Percentiles rank a stretch among this genome's conserved stretches.
These are phyloP conservation scores for Conidiobolus incongruus DNA, from an alignment of 371 early-diverging fungal species.

Conservation along the genomic window DNA sequence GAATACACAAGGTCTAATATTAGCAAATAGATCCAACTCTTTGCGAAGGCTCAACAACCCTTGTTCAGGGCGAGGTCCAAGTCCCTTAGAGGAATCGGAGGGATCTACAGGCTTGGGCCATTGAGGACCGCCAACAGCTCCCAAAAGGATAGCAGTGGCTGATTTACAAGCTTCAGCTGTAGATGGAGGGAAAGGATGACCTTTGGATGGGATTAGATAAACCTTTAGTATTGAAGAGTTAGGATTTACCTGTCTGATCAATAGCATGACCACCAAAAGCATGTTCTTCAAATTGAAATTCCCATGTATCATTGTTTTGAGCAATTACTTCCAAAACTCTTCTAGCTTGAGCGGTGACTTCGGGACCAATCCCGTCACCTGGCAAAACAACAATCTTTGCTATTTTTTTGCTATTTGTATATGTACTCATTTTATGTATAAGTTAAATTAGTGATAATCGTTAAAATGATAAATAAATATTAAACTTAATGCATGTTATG, in stretches of 20 bases:
- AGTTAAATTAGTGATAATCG: too few species aligned
- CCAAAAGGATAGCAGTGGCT: constrained; percentile 79
- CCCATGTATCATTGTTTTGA: constrained; percentile 24
- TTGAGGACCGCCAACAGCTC: constrained; percentile 93
- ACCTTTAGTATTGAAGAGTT: neutral
- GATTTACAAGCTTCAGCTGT: constrained; percentile 53
- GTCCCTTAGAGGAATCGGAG: constrained; percentile 17
- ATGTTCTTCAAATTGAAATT: constrained; percentile 48
- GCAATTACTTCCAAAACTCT: constrained; percentile 61
- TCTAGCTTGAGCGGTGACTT: constrained; percentile 74
- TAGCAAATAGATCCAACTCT: constrained; percentile 76
- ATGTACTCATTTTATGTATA: too few species aligned
- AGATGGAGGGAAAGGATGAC: constrained; percentile 58
- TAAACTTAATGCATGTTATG: too few species aligned
- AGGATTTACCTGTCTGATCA: constrained; percentile 51
- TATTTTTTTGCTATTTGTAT: too few species aligned
- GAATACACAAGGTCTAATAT: constrained; percentile 87
- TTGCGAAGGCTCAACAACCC: constrained; percentile 83
- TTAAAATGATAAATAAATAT: too few species aligned
- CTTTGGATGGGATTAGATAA: constrained; percentile 11
- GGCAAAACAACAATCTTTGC: constrained; percentile 55
- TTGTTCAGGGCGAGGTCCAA: constrained; percentile 84
- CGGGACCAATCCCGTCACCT: constrained; percentile 93
- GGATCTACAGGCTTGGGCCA: constrained; percentile 44
- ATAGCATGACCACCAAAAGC: constrained; percentile 84